phyloP scores from a whole-genome alignment of 306 rosid species.

The Benincasa hispida region DNA sequence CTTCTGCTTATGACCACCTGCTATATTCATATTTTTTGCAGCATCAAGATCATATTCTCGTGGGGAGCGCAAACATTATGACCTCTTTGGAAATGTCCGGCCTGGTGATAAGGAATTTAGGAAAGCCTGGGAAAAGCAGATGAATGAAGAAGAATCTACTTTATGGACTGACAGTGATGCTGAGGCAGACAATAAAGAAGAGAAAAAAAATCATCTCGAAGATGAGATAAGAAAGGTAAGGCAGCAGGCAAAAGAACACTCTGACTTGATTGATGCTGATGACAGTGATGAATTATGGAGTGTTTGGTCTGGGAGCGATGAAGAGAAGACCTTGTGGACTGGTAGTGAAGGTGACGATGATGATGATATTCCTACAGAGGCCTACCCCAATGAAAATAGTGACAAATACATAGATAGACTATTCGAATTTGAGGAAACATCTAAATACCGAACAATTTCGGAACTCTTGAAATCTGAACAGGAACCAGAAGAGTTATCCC shows the following conservation, averaged over 20 bases:
- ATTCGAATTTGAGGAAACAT: constrained; percentile 78
- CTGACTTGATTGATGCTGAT: constrained; percentile 61
- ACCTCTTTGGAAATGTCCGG: constrained; percentile 48
- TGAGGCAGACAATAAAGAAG: constrained; percentile 35
- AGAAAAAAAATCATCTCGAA: constrained; percentile 25
- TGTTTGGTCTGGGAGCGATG: constrained; percentile 82
- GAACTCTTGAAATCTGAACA: constrained; percentile 60
- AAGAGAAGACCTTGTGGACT: constrained; percentile 83
- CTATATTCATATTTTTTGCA: constrained; percentile 19
- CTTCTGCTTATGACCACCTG: not conserved
- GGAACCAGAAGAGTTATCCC: constrained; percentile 75
- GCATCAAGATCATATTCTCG: constrained; percentile 42
- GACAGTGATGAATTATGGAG: constrained; percentile 76
- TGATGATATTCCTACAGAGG: constrained; percentile 62
- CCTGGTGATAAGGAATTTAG: constrained; percentile 57
- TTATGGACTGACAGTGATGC: constrained; percentile 75
- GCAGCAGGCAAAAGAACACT: constrained; percentile 54
- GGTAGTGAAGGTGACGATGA: constrained; percentile 78
- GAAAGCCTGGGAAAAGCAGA: constrained; percentile 57
- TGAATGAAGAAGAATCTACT: constrained; percentile 63
- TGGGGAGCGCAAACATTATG: constrained; percentile 30
- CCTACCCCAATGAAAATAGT: constrained; percentile 66
- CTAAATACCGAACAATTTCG: constrained; percentile 55
- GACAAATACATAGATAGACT: constrained; percentile 62
- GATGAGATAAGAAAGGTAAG: constrained; percentile 50